Evolutionary conservation across 1,284 basidiomycete species (phyloP).

Genomic region (Ustilago esculenta): DNA sequence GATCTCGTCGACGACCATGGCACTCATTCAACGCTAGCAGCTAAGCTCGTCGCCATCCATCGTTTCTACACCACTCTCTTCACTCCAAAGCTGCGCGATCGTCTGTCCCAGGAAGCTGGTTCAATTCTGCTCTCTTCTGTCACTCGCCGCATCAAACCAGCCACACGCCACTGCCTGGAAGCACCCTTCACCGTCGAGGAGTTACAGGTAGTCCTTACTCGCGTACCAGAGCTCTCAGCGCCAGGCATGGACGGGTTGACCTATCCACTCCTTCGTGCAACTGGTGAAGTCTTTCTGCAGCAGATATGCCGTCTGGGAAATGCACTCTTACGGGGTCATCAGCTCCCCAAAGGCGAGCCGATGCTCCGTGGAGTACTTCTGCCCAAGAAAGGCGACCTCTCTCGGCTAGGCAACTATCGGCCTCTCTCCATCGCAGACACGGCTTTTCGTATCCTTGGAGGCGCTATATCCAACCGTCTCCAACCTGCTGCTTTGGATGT

Average conservation of each 20-base stretch:
- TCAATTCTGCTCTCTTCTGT: no score
- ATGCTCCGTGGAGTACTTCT: neutral
- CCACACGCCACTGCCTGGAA: constrained; percentile 1
- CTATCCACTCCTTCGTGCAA: neutral
- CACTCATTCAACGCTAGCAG: neutral
- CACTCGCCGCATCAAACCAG: neutral
- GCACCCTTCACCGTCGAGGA: neutral
- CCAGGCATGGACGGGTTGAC: constrained; percentile 8
- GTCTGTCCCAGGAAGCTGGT: neutral
- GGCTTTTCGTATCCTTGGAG: no score
- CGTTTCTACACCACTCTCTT: constrained; percentile 5
- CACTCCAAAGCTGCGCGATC: neutral
- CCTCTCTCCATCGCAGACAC: neutral
- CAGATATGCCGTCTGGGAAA: neutral
- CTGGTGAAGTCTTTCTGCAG: no score
- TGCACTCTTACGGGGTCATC: neutral
- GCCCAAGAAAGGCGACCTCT: constrained; percentile 2
- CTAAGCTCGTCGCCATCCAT: neutral
- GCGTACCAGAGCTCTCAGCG: neutral
- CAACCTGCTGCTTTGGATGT: no score
- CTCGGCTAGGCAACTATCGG: neutral
- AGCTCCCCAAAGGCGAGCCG: neutral
- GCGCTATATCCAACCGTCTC: no score
- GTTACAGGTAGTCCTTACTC: neutral
- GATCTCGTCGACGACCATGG: no score